Percentiles rank a stretch among this genome's conserved stretches.
Evolutionary conservation across 768 basidiomycete species (phyloP).

Genomic region (Agrocybe praecox): DNA sequence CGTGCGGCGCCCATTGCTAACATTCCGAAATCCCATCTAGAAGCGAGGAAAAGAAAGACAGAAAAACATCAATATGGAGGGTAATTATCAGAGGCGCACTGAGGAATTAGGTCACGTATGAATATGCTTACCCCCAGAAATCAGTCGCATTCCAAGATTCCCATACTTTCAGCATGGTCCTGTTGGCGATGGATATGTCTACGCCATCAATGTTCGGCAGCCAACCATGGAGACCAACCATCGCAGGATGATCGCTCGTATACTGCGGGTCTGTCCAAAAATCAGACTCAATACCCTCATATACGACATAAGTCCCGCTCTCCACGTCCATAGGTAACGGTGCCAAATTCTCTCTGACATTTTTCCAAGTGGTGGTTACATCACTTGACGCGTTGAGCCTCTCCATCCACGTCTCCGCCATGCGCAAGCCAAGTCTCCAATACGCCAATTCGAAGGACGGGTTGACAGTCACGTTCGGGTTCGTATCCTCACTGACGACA

Average conservation of each 20-base stretch:
- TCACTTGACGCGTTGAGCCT: slow-evolving; percentile 23
- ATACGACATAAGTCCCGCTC: slow-evolving; percentile 53
- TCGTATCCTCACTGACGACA: slow-evolving; percentile 58
- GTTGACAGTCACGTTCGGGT: slow-evolving; percentile 54
- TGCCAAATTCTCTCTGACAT: slow-evolving; percentile 48
- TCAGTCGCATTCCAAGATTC: slow-evolving; percentile 45
- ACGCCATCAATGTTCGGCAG: slow-evolving; percentile 51
- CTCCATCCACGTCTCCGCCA: slow-evolving; percentile 53
- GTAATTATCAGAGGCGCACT: too few species aligned
- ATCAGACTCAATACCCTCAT: slow-evolving; percentile 51
- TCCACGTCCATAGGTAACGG: slow-evolving; percentile 44
- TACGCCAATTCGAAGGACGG: slow-evolving; percentile 63
- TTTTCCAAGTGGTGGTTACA: slow-evolving; percentile 36
- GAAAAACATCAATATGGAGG: slow-evolving; percentile 20
- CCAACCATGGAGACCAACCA: slow-evolving; percentile 62
- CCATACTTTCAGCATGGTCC: slow-evolving; percentile 57
- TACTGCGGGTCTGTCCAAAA: slow-evolving; percentile 55
- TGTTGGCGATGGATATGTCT: slow-evolving; percentile 45
- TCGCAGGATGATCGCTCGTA: slow-evolving; percentile 59
- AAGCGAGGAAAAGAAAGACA: slow-evolving; percentile 23
- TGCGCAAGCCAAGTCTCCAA: slow-evolving; percentile 52
- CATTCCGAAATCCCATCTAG: slow-evolving; percentile 66
- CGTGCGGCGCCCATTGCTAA: slow-evolving; percentile 65
- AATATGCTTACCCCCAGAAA: slow-evolving; percentile 16
- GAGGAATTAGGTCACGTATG: too few species aligned